Percentiles rank a stretch among this genome's conserved stretches.
phyloP scores from a whole-genome alignment of 2,329 filamentous ascomycete species.

The Rhynchosporium agropyri region DNA sequence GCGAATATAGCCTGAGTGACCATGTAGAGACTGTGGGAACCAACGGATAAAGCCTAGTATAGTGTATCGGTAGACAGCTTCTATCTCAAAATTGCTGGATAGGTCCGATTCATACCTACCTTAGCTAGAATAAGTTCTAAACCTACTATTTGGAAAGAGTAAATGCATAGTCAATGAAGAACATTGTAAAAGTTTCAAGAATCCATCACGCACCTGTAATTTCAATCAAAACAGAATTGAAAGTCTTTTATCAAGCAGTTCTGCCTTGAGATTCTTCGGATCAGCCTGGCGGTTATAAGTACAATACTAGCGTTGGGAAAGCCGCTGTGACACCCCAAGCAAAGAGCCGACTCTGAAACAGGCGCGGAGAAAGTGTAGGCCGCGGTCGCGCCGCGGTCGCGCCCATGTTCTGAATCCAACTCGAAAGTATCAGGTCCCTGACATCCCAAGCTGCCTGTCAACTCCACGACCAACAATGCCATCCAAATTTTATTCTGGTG shows the following conservation, averaged over 20 bases:
- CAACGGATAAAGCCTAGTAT: not conserved
- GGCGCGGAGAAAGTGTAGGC: constrained; percentile 23
- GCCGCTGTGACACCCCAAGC: not conserved
- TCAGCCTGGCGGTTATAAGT: not conserved
- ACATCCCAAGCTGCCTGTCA: constrained; percentile 17
- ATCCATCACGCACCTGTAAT: not conserved
- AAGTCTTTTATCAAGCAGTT: too few relatives aligned
- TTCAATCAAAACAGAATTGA: too few relatives aligned
- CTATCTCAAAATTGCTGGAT: not conserved
- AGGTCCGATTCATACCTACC: not conserved
- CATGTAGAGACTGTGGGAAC: too few relatives aligned
- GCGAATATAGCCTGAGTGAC: not conserved
- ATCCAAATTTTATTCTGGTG: constrained; percentile 33
- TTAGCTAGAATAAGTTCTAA: not conserved
- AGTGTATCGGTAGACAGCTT: not conserved
- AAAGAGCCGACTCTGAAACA: constrained; percentile 23
- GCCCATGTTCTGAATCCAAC: constrained; percentile 8
- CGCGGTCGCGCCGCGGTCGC: constrained; percentile 27
- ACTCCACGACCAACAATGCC: constrained; percentile 41
- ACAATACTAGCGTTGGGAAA: not conserved
- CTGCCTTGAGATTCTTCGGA: too few relatives aligned
- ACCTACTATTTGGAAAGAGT: not conserved
- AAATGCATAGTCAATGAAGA: not conserved
- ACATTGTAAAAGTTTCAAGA: not conserved
- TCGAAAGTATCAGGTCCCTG: not conserved